Evolutionary conservation across 345 rosid species (phyloP).

Genomic region (Eucalyptus tenuipes): DNA sequence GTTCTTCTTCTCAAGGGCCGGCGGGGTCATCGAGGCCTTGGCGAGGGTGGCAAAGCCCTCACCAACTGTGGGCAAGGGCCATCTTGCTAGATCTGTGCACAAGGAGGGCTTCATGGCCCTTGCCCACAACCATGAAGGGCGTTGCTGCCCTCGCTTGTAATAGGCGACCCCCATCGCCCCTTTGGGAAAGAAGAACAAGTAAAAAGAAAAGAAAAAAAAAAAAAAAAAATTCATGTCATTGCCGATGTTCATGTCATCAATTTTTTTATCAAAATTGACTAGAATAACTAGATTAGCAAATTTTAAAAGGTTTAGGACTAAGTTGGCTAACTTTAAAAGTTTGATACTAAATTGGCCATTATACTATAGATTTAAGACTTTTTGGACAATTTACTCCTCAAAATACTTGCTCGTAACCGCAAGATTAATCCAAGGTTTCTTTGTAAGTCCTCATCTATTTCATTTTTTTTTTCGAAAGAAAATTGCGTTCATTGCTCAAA

Average conservation of each 20-base stretch:
- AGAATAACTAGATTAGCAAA: neutral
- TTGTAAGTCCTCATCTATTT: neutral
- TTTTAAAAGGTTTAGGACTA: neutral
- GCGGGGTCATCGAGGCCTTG: rapidly evolving
- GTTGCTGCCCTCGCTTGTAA: neutral
- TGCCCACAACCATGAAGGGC: rapidly evolving
- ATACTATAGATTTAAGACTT: neutral
- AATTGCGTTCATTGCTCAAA: too few species aligned
- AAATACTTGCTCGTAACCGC: neutral
- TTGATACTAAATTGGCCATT: neutral
- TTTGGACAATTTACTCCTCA: neutral
- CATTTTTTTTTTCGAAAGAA: too few species aligned
- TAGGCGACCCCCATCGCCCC: neutral
- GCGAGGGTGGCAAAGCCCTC: neutral
- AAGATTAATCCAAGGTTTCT: neutral
- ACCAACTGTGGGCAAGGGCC: neutral
- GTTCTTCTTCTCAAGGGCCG: neutral
- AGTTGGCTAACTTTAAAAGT: neutral
- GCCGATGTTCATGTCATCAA: neutral
- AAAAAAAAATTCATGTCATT: neutral
- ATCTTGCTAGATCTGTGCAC: rapidly evolving
- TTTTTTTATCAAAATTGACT: neutral
- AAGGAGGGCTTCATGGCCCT: neutral
- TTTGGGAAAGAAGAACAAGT: neutral
- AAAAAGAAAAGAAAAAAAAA: neutral